Conservation (phyloP, 371 early-diverging fungal genomes). For the Rhizopus microsporus region DNA sequence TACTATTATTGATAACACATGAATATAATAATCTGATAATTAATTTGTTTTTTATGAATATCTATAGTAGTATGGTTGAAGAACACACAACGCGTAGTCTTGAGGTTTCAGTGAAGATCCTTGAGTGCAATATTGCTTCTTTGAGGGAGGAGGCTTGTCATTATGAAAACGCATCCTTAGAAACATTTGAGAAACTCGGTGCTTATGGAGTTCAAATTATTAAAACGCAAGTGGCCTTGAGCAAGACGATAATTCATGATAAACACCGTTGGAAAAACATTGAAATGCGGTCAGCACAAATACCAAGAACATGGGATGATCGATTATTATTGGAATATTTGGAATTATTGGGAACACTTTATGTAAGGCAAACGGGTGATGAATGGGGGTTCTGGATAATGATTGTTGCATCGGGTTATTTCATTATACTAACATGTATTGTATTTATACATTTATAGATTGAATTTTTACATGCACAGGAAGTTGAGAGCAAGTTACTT, state of each 20-base stretch:
- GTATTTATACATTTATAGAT: constrained; percentile 19
- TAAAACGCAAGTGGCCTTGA: constrained; percentile 18
- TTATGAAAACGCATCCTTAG: constrained; percentile 20
- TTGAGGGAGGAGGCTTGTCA: constrained; percentile 12
- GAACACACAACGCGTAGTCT: constrained; percentile 14
- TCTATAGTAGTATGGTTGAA: constrained; percentile 19
- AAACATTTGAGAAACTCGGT: constrained; percentile 15
- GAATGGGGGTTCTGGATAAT: constrained; percentile 14
- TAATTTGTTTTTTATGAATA: constrained; percentile 11
- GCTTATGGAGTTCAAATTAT: constrained; percentile 19
- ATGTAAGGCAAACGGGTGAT: constrained; percentile 17
- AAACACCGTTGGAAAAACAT: constrained; percentile 15
- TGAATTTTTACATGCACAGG: constrained; percentile 14
- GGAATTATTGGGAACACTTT: constrained; percentile 17
- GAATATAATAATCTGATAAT: too few relatives aligned
- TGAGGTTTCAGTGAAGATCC: constrained; percentile 20
- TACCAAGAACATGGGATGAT: constrained; percentile 22
- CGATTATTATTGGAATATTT: constrained; percentile 12
- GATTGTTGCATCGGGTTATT: constrained; percentile 17
- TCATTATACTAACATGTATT: constrained; percentile 18
- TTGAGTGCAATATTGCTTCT: constrained; percentile 18
- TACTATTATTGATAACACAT: too few relatives aligned
- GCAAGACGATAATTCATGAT: constrained; percentile 16
- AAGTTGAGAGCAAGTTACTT: constrained; percentile 12
- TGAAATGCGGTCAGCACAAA: constrained; percentile 18